Conservation (phyloP, 2,329 filamentous ascomycete genomes). For the Chaetomium globosum region DNA sequence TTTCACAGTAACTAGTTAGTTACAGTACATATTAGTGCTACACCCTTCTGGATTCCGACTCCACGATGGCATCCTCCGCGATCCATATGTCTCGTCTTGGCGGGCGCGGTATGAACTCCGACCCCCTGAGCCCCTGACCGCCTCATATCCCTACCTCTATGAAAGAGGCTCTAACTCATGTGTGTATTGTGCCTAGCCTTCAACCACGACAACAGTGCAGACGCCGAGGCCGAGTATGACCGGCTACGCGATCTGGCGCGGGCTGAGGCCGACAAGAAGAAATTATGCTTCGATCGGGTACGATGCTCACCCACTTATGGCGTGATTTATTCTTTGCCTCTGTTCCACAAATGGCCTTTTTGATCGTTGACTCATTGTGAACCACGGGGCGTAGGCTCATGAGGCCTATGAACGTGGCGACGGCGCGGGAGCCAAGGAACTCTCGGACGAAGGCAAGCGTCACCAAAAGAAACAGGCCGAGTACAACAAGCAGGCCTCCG, state of each 20-base stretch:
- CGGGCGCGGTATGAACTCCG: conserved; percentile 47
- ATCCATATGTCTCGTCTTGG: conserved; percentile 51
- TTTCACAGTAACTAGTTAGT: background rate
- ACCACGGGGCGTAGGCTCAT: conserved; percentile 56
- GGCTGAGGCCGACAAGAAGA: conserved; percentile 76
- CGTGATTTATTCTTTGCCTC: background rate
- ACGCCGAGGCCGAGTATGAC: conserved; percentile 86
- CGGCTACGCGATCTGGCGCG: conserved; percentile 82
- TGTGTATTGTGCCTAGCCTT: conserved; percentile 59
- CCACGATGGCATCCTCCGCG: conserved; percentile 37
- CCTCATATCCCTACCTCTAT: conserved; percentile 16
- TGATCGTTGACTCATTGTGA: conserved; percentile 7
- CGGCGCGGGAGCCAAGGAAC: conserved; percentile 76
- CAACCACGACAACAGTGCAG: conserved; percentile 67
- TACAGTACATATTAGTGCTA: background rate
- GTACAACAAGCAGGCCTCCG: conserved; percentile 87
- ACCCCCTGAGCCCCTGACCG: conserved; percentile 9
- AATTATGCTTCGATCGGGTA: conserved; percentile 74
- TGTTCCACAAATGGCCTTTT: background rate
- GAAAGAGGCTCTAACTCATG: conserved; percentile 19
- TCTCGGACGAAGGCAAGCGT: conserved; percentile 75
- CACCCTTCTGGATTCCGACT: background rate
- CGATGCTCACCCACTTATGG: conserved; percentile 34
- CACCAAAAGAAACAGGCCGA: conserved; percentile 83
- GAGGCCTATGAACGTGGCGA: conserved; percentile 83